Conservation (phyloP, 2,329 filamentous ascomycete genomes). For the Colletotrichum neosansevieriae region DNA sequence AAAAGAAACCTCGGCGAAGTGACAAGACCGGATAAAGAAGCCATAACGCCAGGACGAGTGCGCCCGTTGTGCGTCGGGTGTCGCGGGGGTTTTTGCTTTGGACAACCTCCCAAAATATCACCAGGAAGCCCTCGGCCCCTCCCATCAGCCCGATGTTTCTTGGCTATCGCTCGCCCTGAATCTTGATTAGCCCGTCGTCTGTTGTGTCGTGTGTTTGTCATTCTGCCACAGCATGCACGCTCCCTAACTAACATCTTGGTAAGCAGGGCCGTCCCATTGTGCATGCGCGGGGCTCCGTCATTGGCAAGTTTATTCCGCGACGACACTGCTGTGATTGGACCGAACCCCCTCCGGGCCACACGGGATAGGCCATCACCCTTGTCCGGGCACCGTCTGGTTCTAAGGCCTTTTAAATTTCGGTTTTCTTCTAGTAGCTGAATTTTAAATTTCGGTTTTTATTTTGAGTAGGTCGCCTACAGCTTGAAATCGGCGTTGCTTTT, state of each 20-base stretch:
- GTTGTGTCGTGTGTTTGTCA: slow-evolving; percentile 39
- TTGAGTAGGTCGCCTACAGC: slow-evolving; percentile 59
- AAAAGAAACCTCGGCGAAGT: not conserved
- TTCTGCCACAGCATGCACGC: slow-evolving; percentile 33
- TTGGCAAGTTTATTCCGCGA: slow-evolving; percentile 26
- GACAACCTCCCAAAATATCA: not conserved
- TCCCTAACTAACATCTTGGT: slow-evolving; percentile 39
- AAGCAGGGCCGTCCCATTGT: slow-evolving; percentile 24
- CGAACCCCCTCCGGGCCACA: slow-evolving; percentile 6
- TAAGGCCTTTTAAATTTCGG: not conserved
- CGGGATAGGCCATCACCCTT: not conserved
- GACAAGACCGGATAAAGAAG: not conserved
- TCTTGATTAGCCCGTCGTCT: slow-evolving; percentile 23
- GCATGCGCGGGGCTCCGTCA: slow-evolving; percentile 20
- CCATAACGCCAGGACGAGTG: not conserved
- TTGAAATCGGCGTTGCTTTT: slow-evolving; percentile 82
- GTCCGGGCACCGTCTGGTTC: not conserved
- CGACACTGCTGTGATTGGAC: slow-evolving; percentile 13
- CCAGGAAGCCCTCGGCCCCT: not conserved
- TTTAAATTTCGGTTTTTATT: not conserved
- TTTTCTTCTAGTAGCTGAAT: no score
- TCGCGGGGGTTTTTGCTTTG: slow-evolving; percentile 15
- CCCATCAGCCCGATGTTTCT: slow-evolving; percentile 12
- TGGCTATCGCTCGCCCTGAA: not conserved
- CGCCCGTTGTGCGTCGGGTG: not conserved